Conservation (phyloP, 2,329 filamentous ascomycete species). For the Colletotrichum gigasporum region DNA sequence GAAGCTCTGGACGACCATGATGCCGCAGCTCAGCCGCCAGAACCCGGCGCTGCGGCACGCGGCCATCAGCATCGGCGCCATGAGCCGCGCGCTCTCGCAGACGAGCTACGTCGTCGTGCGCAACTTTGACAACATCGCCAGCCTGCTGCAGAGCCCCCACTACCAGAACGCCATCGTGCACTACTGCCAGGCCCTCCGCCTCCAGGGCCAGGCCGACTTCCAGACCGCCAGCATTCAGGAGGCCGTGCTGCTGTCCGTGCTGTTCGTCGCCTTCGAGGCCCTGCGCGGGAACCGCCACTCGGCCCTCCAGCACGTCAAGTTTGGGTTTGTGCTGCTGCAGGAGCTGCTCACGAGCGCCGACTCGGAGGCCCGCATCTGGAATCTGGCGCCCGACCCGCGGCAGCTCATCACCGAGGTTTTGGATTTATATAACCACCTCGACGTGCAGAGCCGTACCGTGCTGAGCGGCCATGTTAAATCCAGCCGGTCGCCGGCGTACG, state of each 20-base stretch:
- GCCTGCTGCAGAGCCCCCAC: conserved; percentile 29
- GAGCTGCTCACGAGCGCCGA: conserved; percentile 6
- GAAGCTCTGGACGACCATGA: conserved; percentile 49
- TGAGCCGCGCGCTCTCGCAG: conserved; percentile 42
- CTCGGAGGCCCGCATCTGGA: conserved; percentile 17
- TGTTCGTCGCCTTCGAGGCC: conserved; percentile 53
- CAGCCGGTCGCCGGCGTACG: conserved; percentile 15
- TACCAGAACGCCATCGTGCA: conserved; percentile 51
- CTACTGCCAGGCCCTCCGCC: conserved; percentile 51
- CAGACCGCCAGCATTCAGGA: conserved; percentile 48
- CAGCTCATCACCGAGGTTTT: conserved; percentile 27
- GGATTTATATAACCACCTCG: conserved; percentile 26
- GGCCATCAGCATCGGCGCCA: conserved; percentile 51
- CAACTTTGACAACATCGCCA: conserved; percentile 18
- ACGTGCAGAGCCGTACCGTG: conserved; percentile 26
- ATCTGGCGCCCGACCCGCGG: conserved; percentile 25
- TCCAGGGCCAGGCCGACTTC: conserved; percentile 48
- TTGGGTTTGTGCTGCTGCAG: conserved; percentile 42
- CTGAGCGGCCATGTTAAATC: conserved; percentile 14
- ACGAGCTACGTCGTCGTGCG: conserved; percentile 10
- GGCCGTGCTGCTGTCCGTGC: conserved; percentile 48
- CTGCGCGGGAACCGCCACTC: conserved; percentile 50
- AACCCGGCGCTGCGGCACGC: conserved; percentile 44
- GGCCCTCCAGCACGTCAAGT: conserved; percentile 50
- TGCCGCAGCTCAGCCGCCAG: conserved; percentile 28